phyloP scores from a whole-genome alignment of 768 basidiomycete species.

The Mycena floridula region DNA sequence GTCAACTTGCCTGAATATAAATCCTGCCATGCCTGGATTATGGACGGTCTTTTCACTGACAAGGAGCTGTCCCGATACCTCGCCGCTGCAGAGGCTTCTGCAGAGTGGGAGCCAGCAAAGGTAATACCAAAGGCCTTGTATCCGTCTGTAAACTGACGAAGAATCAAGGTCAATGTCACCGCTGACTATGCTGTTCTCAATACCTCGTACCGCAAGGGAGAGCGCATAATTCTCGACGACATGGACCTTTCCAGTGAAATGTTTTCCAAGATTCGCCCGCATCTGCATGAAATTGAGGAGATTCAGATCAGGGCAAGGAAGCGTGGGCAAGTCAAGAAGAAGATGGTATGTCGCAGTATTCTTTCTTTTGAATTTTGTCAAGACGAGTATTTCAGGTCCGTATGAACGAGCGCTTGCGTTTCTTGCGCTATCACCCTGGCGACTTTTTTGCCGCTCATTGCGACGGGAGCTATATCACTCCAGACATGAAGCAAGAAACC shows the following conservation, averaged over 20 bases:
- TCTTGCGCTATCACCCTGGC: not conserved
- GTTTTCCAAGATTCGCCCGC: not conserved
- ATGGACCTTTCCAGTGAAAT: not conserved
- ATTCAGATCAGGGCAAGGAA: not conserved
- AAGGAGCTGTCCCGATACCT: not conserved
- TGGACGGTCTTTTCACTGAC: not conserved
- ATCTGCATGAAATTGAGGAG: not conserved
- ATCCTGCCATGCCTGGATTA: not conserved
- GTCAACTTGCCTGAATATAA: not conserved
- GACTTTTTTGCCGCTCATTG: not conserved
- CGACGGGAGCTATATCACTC: not conserved
- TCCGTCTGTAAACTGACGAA: no score
- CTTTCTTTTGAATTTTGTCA: no score
- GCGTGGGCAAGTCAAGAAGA: not conserved
- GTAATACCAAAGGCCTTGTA: no score
- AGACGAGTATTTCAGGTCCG: not conserved
- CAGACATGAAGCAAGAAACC: not conserved
- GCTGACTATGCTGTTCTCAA: not conserved
- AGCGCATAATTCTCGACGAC: not conserved
- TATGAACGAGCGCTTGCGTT: not conserved
- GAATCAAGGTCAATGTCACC: not conserved
- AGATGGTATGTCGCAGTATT: not conserved
- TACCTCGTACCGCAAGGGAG: not conserved
- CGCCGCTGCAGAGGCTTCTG: not conserved
- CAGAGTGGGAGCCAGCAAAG: not conserved